phyloP scores from a whole-genome alignment of 1,284 basidiomycete genomes.

The Laetiporus sulphureus region DNA sequence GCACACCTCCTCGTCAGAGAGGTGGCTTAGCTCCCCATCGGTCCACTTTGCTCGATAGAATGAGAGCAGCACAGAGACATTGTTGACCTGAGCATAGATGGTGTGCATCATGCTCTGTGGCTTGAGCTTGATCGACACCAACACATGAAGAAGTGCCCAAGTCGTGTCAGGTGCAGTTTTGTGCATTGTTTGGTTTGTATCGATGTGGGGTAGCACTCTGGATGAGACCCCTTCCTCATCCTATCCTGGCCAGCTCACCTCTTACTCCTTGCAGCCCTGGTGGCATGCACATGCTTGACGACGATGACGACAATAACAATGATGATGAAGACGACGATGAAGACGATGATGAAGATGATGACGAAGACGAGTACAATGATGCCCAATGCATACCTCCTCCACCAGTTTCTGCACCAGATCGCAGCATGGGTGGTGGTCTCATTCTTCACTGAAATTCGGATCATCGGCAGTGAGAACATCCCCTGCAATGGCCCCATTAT shows the following conservation, averaged over 20 bases:
- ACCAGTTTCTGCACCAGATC: slow-evolving; percentile 59
- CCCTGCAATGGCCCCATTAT: slow-evolving; percentile 81
- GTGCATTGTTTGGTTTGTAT: too few relatives aligned
- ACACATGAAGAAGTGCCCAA: too few relatives aligned
- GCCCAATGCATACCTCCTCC: slow-evolving; percentile 38
- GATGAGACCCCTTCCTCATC: too few relatives aligned
- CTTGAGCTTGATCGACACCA: too few relatives aligned
- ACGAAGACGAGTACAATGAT: too few relatives aligned
- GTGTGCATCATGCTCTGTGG: slow-evolving; percentile 68
- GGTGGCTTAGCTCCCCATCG: slow-evolving; percentile 18
- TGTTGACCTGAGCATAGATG: slow-evolving; percentile 63
- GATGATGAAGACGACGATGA: not conserved
- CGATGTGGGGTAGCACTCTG: too few relatives aligned
- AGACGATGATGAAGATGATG: too few relatives aligned
- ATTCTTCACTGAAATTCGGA: slow-evolving; percentile 83
- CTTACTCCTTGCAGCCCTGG: too few relatives aligned
- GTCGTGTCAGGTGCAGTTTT: too few relatives aligned
- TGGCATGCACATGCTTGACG: too few relatives aligned
- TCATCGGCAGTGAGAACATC: slow-evolving; percentile 82
- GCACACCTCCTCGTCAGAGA: slow-evolving; percentile 28
- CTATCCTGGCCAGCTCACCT: too few relatives aligned
- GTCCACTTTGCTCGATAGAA: slow-evolving; percentile 50
- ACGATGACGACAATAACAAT: slow-evolving; percentile 4
- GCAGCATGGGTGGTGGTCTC: slow-evolving; percentile 72
- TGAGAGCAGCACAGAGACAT: slow-evolving; percentile 67